Conservation (phyloP, 176 grass and related monocot genomes). For the Eragrostis nindensis region DNA sequence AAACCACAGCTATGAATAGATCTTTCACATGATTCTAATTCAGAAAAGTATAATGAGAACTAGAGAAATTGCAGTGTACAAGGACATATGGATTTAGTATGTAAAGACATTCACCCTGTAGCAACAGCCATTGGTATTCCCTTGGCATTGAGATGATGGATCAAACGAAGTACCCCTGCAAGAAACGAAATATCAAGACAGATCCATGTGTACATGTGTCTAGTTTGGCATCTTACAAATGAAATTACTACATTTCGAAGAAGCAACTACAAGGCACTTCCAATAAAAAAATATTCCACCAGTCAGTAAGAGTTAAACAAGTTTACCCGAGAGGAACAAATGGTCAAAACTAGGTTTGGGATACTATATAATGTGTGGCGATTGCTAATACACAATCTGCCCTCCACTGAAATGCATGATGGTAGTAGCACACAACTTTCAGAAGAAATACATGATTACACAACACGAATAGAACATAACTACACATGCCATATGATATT, state of each 20-base stretch:
- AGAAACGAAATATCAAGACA: background rate
- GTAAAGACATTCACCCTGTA: constrained; percentile 61
- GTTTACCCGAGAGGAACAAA: background rate
- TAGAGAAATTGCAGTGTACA: background rate
- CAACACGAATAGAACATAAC: background rate
- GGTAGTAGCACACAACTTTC: background rate
- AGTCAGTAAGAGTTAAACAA: background rate
- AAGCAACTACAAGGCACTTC: background rate
- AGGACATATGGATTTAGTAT: background rate
- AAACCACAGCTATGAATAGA: background rate
- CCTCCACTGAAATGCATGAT: background rate
- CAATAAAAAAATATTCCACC: background rate
- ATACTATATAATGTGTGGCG: background rate
- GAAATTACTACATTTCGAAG: background rate
- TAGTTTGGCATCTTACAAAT: background rate
- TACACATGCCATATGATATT: background rate
- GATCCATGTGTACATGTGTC: background rate
- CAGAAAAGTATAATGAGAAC: constrained; percentile 5
- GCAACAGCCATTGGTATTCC: constrained; percentile 81
- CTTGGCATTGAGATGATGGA: constrained; percentile 78
- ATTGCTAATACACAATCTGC: background rate
- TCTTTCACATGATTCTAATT: background rate
- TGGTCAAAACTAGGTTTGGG: background rate
- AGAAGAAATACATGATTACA: background rate
- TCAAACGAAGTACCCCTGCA: constrained; percentile 69